A percentile compares a stretch with the other conserved stretches of the same genome.
Conservation (phyloP, 208 protist species). For the Trypanosoma melophagium region DNA sequence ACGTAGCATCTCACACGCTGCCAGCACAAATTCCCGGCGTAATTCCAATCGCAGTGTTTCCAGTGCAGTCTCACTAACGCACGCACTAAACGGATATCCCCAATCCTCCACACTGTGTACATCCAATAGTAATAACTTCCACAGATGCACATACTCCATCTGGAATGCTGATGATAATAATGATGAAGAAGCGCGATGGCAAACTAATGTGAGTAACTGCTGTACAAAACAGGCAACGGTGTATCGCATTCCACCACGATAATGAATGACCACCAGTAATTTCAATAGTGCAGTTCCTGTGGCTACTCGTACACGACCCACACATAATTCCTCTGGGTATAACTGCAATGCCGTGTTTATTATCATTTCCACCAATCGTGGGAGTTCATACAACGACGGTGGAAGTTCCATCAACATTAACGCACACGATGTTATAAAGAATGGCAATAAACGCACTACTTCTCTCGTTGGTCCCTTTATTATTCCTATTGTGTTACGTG, state of each 20-base stretch:
- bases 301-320: slow-evolving; percentile 27
- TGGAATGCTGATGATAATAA: no score
- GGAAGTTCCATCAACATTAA: slow-evolving; percentile 35
- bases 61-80: neutral
- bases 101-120: slow-evolving; percentile 7
- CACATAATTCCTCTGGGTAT: slow-evolving; percentile 33
- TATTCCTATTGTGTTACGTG: no score
- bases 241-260: slow-evolving; percentile 9
- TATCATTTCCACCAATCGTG: slow-evolving; percentile 30
- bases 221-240: slow-evolving; percentile 8
- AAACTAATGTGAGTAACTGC: slow-evolving; percentile 16
- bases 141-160: neutral
- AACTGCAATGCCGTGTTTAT: slow-evolving; percentile 26
- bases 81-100: slow-evolving; percentile 5
- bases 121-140: neutral
- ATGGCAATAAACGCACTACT: slow-evolving; percentile 28
- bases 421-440: slow-evolving; percentile 36
- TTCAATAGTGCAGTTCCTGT: slow-evolving; percentile 30
- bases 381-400: slow-evolving; percentile 3
- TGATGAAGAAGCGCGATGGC: neutral
- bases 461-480: slow-evolving; percentile 24
- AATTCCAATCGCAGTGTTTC: neutral
- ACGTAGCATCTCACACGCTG: neutral
- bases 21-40: neutral
- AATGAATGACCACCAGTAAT: slow-evolving; percentile 35